phyloP scores from a whole-genome alignment of 1,284 basidiomycete genomes.

The Ceratobasidium sp. region DNA sequence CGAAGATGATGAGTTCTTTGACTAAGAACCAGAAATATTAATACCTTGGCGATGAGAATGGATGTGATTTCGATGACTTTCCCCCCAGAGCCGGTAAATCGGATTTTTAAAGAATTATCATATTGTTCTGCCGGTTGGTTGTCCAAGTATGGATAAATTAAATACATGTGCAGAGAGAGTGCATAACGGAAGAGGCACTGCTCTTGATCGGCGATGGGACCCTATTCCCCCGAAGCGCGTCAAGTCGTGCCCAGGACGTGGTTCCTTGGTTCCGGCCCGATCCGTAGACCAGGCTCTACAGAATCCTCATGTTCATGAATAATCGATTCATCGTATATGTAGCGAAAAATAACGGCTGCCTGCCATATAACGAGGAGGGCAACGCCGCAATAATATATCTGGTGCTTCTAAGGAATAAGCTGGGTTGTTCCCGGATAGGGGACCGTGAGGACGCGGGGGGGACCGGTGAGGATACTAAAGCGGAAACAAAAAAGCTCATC shows the following conservation, averaged over 20 bases:
- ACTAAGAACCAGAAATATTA: not conserved
- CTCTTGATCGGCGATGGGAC: not conserved
- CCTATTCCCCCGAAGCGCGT: not conserved
- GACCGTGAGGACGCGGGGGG: slow-evolving; percentile 49
- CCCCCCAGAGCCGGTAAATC: too few species aligned
- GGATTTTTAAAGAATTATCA: too few species aligned
- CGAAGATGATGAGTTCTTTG: slow-evolving; percentile 10
- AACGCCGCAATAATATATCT: not conserved
- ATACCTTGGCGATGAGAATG: not conserved
- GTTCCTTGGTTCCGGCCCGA: not conserved
- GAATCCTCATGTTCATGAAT: not conserved
- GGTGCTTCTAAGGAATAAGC: not conserved
- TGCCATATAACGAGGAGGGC: not conserved
- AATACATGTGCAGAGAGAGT: too few species aligned
- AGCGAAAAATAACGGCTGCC: not conserved
- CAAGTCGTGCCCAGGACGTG: not conserved
- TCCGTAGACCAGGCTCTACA: not conserved
- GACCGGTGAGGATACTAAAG: not conserved
- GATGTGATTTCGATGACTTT: not conserved
- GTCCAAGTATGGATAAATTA: too few species aligned
- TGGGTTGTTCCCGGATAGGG: slow-evolving; percentile 54
- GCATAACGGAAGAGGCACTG: too few species aligned
- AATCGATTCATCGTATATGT: not conserved
- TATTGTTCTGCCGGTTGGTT: too few species aligned
- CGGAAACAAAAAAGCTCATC: slow-evolving; percentile 38